Base-by-base conservation (phyloP, 352 stramenopile genomes). In the Ophiocytium majus region DNA sequence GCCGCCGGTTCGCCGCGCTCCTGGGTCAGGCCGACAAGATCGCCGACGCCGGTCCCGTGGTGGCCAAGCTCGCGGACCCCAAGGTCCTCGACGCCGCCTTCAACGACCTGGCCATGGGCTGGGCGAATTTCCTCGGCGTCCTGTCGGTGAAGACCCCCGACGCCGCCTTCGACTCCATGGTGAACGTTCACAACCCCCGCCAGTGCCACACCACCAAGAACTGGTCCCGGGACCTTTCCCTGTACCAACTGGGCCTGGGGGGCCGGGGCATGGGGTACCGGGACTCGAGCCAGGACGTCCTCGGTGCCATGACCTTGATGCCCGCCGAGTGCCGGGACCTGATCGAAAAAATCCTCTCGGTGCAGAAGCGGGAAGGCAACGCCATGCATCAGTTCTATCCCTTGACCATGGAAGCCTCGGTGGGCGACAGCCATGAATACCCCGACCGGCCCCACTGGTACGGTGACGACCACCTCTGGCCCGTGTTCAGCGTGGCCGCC, bases 191-290 rank as follows among this genome's bases (percentile, higher is more conserved):
- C 28, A 71, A 71, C 28, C 57, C 57, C 23, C 23, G 57, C 19
- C 57, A 71, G 28, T 71, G 57, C 57, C 57, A 71, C 57, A 71
- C 57, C 57, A 71, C 57, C 28, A 71, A 71, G 28, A 71, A 71
- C 57, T 71, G 57, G 57, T 71, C 57, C 57, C 57, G 57, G 28
- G 23, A 71, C 57, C 57, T 71, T 23, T 71, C 57, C 57, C 57
- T 71, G 19, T 71, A 71, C 28, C 57, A 71, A 71, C 57, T 71
- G 23, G 57, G 57, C 19, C 28, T 23, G 19, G 57, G 57, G 23
- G 23, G 19, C 19, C 57, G 57, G 19, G 57, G 57, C 19, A 71
- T 71, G 19, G 57, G 57, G 23, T 71, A 23, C 57, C 57, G 57
- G 23, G 57, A 71, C 28, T 71, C 57, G 23, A 23, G 19, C 57